These are phyloP conservation scores for Gonium pectorale DNA, from an alignment of 139 green algal species.

Conservation along the genomic window DNA sequence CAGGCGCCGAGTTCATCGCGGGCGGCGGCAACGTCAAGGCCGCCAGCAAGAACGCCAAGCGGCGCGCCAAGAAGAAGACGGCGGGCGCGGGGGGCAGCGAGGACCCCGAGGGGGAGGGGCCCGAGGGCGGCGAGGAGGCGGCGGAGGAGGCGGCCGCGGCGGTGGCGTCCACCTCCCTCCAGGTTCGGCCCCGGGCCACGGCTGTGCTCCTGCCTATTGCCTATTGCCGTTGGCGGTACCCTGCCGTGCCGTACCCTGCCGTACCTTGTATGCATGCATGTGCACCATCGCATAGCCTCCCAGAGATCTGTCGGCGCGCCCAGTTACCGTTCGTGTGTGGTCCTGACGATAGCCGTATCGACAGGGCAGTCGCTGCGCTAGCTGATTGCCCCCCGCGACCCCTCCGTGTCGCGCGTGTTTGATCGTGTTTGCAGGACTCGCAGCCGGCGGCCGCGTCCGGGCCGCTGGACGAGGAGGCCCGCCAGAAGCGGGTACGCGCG, in stretches of 20 bases:
- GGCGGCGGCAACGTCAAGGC: slow-evolving; percentile 57
- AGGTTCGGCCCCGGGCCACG: slow-evolving; percentile 14
- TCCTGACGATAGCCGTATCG: no score
- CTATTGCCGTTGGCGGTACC: no score
- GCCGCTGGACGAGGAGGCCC: slow-evolving; percentile 46
- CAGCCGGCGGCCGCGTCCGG: neutral
- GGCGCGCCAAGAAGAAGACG: slow-evolving; percentile 63
- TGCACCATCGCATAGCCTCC: no score
- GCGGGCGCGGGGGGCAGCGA: slow-evolving; percentile 21
- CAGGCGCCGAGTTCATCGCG: slow-evolving; percentile 46
- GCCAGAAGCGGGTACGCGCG: slow-evolving; percentile 64
- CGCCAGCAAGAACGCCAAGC: slow-evolving; percentile 80
- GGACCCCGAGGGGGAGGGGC: slow-evolving; percentile 28
- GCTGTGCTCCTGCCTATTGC: no score
- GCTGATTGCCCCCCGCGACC: no score
- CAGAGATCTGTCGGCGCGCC: no score
- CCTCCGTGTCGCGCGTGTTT: neutral
- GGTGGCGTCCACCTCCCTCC: neutral
- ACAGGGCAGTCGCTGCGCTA: no score
- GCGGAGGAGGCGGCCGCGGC: slow-evolving; percentile 21
- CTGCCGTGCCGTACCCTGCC: no score
- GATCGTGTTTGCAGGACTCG: neutral
- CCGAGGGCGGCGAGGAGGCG: neutral
- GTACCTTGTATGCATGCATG: no score
- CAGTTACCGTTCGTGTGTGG: no score